Base-by-base conservation (phyloP, 768 basidiomycete species). In the Agaricus subrufescens region DNA sequence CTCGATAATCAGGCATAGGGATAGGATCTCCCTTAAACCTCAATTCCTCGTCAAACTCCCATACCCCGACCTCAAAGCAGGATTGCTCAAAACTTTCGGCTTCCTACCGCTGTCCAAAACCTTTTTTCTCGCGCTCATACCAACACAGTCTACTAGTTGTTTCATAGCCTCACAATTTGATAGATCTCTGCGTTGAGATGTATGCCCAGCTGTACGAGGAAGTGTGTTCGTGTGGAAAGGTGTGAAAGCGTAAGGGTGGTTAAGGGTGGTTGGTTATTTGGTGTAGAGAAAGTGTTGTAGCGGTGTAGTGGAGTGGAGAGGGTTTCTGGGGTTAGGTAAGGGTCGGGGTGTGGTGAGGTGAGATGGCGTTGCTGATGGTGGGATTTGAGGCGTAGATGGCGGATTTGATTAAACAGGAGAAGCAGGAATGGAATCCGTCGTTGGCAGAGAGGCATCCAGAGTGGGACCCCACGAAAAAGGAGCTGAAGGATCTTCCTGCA, bases 151-250 rank as follows among this genome's bases (percentile, higher is more conserved):
- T 6, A 90, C 88, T 42, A 94, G 83, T 68, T 91, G 89, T 66
- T 85, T 86, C 87, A 94, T 88, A 8, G 91, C 91, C 63, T 93
- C 89, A 26, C 87, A 80, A 63, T 94, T 91, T 0, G 90, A 90
- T 4, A 94, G 80, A 1, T 62, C 65, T 11, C 81, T 71, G 46
- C 86, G 78, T 27, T 81, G 78, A 2, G 71, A 68, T 0, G 80
- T 80, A 15, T 79, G 77, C 65, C 73, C 73, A 6, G 38, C 52
- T 1, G 80, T 76, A 12, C 84, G 80, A 3, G 82, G 80, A 31
- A 87, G 70, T 1, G 85, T 84, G 23, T 62, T 60, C 63, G 56
- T 67, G 58, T n/a, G 77, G 74, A 61, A 72, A 67, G 25, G 72
- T 61, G 63, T 67, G 50, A 62, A 63, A 37, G 64, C 60, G 49